These are phyloP conservation scores for Acer yangbiense DNA, from an alignment of 345 rosid genomes.

Conservation along the genomic window DNA sequence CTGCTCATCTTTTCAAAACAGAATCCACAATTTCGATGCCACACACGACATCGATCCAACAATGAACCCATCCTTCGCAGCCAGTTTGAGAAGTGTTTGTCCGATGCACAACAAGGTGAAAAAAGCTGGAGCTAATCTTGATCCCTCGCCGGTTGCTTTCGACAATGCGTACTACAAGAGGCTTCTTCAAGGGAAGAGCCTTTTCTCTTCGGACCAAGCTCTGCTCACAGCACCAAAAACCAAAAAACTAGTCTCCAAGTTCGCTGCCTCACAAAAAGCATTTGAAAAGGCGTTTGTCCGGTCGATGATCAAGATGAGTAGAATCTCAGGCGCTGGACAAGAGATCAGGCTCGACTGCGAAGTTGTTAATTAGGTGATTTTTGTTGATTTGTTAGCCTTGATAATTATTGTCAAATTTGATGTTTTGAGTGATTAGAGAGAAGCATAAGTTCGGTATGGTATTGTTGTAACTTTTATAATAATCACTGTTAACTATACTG, in stretches of 20 bases:
- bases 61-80: conserved; percentile 61
- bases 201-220: conserved; percentile 84
- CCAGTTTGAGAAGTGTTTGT: conserved; percentile 49
- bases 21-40: conserved; percentile 76
- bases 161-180: conserved; percentile 74
- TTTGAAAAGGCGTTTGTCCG: conserved; percentile 60
- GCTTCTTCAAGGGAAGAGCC: conserved; percentile 63
- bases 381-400: not conserved
- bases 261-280: conserved; percentile 45
- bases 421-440: too few species aligned
- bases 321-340: conserved; percentile 59
- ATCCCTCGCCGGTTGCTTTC: conserved; percentile 39
- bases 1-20: conserved; percentile 81
- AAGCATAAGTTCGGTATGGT: too few species aligned
- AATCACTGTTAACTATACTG: too few species aligned
- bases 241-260: conserved; percentile 54
- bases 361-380: conserved; percentile 25
- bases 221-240: conserved; percentile 54
- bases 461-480: too few species aligned
- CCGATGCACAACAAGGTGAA: conserved; percentile 61
- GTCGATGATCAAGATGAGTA: conserved; percentile 87
- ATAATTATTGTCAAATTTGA: too few species aligned
- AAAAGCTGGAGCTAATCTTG: conserved; percentile 65
- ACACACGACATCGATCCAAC: conserved; percentile 62
- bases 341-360: conserved; percentile 79